Conservation (phyloP, 2,329 filamentous ascomycete species). For the Penicillium rolfsii region DNA sequence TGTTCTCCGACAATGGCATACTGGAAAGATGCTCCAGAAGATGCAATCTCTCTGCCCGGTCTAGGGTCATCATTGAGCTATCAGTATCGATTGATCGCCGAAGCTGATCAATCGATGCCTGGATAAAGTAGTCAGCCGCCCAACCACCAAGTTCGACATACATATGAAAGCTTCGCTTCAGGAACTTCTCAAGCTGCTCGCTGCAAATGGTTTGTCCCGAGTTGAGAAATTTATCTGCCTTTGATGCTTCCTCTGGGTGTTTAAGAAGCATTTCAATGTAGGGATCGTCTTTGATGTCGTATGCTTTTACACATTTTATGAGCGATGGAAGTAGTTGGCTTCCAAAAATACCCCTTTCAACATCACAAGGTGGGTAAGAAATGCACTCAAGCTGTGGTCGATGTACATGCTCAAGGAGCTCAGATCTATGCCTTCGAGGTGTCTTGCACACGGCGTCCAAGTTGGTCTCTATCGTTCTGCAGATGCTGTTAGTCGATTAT, state of each 20-base stretch:
- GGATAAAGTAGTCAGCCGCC: conserved; percentile 70
- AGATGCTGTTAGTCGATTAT: background rate
- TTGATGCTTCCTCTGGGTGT: conserved; percentile 40
- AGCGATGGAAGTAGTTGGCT: conserved; percentile 51
- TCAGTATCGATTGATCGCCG: conserved; percentile 21
- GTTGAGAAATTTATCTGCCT: conserved; percentile 34
- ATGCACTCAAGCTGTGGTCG: conserved; percentile 55
- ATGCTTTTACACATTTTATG: conserved; percentile 40
- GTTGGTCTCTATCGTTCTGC: conserved; percentile 65
- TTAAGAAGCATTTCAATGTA: conserved; percentile 55
- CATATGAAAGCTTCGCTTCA: conserved; percentile 56
- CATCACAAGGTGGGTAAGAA: conserved; percentile 19
- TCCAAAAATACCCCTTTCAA: background rate
- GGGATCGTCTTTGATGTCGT: conserved; percentile 66
- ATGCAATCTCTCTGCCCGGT: conserved; percentile 58
- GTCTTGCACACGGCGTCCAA: conserved; percentile 71
- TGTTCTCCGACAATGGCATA: conserved; percentile 26
- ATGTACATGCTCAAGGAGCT: conserved; percentile 70
- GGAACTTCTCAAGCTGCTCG: conserved; percentile 61
- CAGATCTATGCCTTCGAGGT: conserved; percentile 68
- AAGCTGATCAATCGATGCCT: conserved; percentile 50
- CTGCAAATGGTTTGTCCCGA: conserved; percentile 47
- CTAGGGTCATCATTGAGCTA: conserved; percentile 49
- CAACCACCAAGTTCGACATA: conserved; percentile 65
- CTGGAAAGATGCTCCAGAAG: conserved; percentile 49